Evolutionary conservation across 2,329 filamentous ascomycete genomes (phyloP).

Genomic region (Calonectria hawksworthii): DNA sequence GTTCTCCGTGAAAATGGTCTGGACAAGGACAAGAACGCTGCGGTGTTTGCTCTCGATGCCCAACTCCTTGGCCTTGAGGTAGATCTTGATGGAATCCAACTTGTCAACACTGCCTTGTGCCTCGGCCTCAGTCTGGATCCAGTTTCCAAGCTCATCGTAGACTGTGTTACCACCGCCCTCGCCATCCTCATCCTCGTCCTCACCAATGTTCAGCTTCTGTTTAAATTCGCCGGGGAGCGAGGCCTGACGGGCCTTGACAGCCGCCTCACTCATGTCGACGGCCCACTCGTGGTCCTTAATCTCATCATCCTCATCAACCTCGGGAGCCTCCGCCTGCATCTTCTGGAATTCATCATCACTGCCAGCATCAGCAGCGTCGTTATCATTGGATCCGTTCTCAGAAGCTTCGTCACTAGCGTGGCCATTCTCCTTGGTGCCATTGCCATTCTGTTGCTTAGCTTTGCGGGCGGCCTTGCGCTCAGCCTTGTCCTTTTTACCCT

Average conservation of each 20-base stretch:
- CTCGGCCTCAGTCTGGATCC: constrained; percentile 83
- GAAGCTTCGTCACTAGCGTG: constrained; percentile 70
- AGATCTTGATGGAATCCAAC: constrained; percentile 91
- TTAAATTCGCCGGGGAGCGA: constrained; percentile 96
- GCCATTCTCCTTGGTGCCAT: constrained; percentile 68
- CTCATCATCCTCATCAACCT: constrained; percentile 66
- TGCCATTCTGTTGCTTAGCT: constrained; percentile 81
- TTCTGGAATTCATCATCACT: constrained; percentile 95
- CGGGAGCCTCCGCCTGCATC: constrained; percentile 74
- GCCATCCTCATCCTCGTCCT: constrained; percentile 85
- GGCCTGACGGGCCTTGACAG: constrained; percentile 93
- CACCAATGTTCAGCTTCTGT: constrained; percentile 87
- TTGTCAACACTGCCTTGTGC: constrained; percentile 82
- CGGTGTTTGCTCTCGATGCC: constrained; percentile 96
- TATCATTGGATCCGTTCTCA: constrained; percentile 64
- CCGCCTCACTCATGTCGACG: constrained; percentile 95
- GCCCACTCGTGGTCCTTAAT: constrained; percentile 93
- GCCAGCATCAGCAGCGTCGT: constrained; percentile 74
- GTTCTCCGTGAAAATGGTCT: constrained; percentile 93
- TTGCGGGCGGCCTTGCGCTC: constrained; percentile 91
- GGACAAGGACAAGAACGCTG: constrained; percentile 90
- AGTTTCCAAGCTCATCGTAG: constrained; percentile 94
- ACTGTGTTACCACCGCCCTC: constrained; percentile 80
- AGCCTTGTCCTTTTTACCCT: constrained; percentile 98
- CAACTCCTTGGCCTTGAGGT: constrained; percentile 96